phyloP scores from a whole-genome alignment of 495 filamentous ascomycete species.

The Podospora tetraspora region DNA sequence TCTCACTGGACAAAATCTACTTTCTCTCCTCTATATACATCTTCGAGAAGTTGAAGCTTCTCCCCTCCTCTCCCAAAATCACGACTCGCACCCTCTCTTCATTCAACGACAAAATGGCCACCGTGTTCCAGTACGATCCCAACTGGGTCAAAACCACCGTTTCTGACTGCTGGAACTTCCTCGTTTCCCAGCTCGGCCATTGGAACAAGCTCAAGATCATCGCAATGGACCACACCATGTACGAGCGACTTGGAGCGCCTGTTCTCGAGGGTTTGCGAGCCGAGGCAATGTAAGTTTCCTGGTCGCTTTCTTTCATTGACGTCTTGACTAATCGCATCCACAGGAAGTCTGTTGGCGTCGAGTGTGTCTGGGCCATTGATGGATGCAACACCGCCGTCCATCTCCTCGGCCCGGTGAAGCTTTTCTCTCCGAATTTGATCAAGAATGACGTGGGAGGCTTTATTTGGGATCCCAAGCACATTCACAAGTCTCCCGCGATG shows the following conservation, averaged over 20 bases:
- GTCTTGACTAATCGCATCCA: not conserved
- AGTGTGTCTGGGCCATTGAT: not conserved
- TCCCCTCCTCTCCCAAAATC: too few species aligned
- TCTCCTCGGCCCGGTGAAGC: conserved; percentile 16
- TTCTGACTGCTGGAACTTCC: not conserved
- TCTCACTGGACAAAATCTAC: too few species aligned
- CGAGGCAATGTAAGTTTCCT: not conserved
- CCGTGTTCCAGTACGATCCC: not conserved
- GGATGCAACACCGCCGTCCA: conserved; percentile 8
- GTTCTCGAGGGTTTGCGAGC: not conserved
- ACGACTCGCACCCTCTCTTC: not conserved
- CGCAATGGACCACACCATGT: conserved; percentile 1
- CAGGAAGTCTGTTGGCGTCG: not conserved
- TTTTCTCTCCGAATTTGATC: conserved; percentile 9
- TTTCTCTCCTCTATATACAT: too few species aligned
- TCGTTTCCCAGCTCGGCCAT: not conserved
- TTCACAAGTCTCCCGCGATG: not conserved
- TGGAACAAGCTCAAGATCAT: conserved; percentile 2
- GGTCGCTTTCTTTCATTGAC: not conserved
- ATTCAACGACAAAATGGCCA: not conserved
- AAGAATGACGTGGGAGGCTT: conserved; percentile 9
- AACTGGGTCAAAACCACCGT: not conserved
- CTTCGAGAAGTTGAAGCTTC: too few species aligned
- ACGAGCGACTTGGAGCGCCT: not conserved
- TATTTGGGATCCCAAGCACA: not conserved